phyloP scores from a whole-genome alignment of 2,329 filamentous ascomycete genomes.

The Elsinoe necatrix region DNA sequence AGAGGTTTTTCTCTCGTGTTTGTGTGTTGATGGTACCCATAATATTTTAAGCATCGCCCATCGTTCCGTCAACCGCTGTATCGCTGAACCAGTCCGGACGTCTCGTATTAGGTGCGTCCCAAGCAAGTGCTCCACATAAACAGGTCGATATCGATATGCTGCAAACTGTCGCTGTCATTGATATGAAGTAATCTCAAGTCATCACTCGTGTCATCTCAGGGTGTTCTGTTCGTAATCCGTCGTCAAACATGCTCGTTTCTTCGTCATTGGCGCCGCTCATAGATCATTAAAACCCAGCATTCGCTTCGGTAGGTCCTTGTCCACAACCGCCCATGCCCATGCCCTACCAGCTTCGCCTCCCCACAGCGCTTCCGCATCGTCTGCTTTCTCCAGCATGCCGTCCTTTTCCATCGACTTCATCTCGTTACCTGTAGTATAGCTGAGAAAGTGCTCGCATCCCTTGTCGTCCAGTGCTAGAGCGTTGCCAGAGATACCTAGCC shows the following conservation, averaged over 20 bases:
- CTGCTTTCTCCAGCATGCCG: slow-evolving; percentile 44
- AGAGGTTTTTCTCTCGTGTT: not conserved
- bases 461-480: slow-evolving; percentile 47
- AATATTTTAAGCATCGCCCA: not conserved
- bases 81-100: slow-evolving; percentile 9
- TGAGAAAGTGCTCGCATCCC: slow-evolving; percentile 50
- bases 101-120: not conserved
- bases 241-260: slow-evolving; percentile 9
- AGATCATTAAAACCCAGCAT: slow-evolving; percentile 45
- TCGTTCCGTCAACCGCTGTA: slow-evolving; percentile 6
- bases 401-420: slow-evolving; percentile 47
- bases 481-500: slow-evolving; percentile 50
- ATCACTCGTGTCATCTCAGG: not conserved
- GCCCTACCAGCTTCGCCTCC: slow-evolving; percentile 36
- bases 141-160: not conserved
- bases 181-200: not conserved
- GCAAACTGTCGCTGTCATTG: slow-evolving; percentile 6
- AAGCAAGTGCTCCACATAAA: not conserved
- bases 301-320: slow-evolving; percentile 39
- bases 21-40: not conserved
- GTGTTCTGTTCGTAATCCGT: not conserved
- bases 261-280: slow-evolving; percentile 23
- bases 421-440: slow-evolving; percentile 48
- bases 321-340: slow-evolving; percentile 37
- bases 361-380: slow-evolving; percentile 43